Evolutionary conservation across 2,329 filamentous ascomycete species (phyloP).

Genomic region (Plectosphaerella cucumerina): DNA sequence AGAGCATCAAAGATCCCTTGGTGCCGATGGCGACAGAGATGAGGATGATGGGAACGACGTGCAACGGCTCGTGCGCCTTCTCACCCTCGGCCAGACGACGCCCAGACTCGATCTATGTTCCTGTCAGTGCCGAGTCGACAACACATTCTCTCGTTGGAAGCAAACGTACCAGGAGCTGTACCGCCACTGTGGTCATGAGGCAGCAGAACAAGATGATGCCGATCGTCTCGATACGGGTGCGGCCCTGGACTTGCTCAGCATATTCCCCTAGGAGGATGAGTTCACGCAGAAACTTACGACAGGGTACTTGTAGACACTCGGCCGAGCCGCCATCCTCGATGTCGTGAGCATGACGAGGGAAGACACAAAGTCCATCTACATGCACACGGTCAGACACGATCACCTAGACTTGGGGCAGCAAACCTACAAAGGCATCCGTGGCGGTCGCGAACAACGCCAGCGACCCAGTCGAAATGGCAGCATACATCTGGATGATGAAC

Average conservation of each 20-base stretch:
- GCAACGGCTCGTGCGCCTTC: conserved; percentile 36
- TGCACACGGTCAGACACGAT: conserved; percentile 14
- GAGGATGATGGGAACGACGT: conserved; percentile 51
- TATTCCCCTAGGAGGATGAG: conserved; percentile 1
- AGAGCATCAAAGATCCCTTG: conserved; percentile 48
- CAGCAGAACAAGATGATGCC: conserved; percentile 64
- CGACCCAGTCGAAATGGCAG: conserved; percentile 53
- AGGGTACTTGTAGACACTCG: conserved; percentile 59
- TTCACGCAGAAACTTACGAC: conserved; percentile 34
- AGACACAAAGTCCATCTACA: conserved; percentile 57
- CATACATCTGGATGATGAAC: conserved; percentile 56
- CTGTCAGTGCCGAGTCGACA: conserved; percentile 11
- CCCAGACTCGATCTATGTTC: conserved; percentile 47
- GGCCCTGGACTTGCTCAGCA: conserved; percentile 32
- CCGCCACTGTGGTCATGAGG: conserved; percentile 62
- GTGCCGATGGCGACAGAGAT: conserved; percentile 49
- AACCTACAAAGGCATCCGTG: conserved; percentile 56
- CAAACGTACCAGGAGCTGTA: conserved; percentile 51
- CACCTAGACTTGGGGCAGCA: conserved; percentile 7
- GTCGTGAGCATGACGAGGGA: conserved; percentile 60
- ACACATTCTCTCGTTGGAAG: conserved; percentile 5
- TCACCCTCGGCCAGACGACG: conserved; percentile 42
- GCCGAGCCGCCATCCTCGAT: conserved; percentile 52
- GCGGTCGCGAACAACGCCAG: conserved; percentile 60
- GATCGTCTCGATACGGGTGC: conserved; percentile 59